These are phyloP conservation scores for Irpex lacteus DNA, from an alignment of 1,284 basidiomycete species.

Conservation along the genomic window DNA sequence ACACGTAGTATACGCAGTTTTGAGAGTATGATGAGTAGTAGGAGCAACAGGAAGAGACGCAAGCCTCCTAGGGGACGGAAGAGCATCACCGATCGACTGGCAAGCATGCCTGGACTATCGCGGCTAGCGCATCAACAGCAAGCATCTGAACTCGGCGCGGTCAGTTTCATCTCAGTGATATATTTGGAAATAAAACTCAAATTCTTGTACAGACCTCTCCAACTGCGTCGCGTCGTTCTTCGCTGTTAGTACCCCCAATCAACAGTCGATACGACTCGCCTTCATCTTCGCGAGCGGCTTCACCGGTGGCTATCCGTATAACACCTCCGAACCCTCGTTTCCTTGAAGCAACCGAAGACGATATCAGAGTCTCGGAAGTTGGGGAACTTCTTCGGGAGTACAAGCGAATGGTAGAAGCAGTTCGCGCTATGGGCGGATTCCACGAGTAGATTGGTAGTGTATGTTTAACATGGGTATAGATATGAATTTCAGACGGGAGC, in stretches of 20 bases:
- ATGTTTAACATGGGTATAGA: too few species aligned
- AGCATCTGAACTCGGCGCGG: constrained; percentile 21
- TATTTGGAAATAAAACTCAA: neutral
- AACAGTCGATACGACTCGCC: constrained; percentile 39
- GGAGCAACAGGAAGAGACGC: constrained; percentile 35
- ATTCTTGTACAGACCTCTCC: constrained; percentile 34
- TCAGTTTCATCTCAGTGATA: constrained; percentile 5
- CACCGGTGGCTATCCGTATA: constrained; percentile 36
- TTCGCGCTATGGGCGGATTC: constrained; percentile 40
- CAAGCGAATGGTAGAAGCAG: constrained; percentile 52
- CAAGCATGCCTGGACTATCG: constrained; percentile 62
- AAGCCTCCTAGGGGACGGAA: constrained; percentile 38
- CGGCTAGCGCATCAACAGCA: constrained; percentile 32
- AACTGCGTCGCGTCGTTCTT: constrained; percentile 43
- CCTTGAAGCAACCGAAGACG: constrained; percentile 65
- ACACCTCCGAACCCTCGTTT: constrained; percentile 65
- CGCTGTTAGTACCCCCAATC: constrained; percentile 36
- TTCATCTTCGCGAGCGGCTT: constrained; percentile 43
- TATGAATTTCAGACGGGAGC: too few species aligned
- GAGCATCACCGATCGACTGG: constrained; percentile 74
- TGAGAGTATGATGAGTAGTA: constrained; percentile 72
- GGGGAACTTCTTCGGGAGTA: constrained; percentile 75
- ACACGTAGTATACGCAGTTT: constrained; percentile 76
- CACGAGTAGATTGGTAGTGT: constrained; percentile 20
- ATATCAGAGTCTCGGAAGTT: constrained; percentile 74